Percentiles rank a stretch among this genome's conserved stretches.
These are phyloP conservation scores for Citrus maxima DNA, from an alignment of 345 rosid species.

Conservation along the genomic window DNA sequence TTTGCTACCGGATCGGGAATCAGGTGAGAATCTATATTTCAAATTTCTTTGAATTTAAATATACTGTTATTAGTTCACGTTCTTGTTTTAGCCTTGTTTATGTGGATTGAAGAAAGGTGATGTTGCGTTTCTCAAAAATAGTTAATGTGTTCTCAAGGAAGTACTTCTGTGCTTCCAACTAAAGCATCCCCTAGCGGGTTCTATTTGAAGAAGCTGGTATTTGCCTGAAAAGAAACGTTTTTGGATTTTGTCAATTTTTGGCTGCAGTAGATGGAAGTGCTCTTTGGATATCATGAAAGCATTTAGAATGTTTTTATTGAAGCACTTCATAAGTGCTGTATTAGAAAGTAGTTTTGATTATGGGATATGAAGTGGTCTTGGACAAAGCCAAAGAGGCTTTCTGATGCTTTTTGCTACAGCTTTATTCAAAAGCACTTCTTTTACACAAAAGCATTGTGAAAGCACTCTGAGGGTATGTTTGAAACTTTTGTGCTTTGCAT, in stretches of 20 bases:
- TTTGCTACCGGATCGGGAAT: slow-evolving; percentile 98
- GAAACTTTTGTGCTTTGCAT: background rate
- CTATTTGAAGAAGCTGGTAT: too few relatives aligned
- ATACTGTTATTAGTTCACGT: background rate
- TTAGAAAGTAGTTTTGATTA: background rate
- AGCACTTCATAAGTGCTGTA: background rate
- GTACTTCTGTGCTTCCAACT: background rate
- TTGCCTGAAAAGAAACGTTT: background rate
- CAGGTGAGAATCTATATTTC: slow-evolving; percentile 38
- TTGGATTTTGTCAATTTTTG: background rate
- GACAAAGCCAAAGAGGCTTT: background rate
- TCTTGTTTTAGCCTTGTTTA: background rate
- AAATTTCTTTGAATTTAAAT: background rate
- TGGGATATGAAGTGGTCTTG: background rate
- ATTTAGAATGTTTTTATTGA: background rate
- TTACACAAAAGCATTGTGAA: background rate
- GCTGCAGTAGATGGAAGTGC: background rate
- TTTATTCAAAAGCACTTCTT: background rate
- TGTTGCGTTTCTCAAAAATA: background rate
- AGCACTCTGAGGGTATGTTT: background rate
- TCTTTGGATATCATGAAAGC: background rate
- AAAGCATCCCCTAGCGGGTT: too few relatives aligned
- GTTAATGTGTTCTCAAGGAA: background rate
- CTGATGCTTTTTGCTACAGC: background rate
- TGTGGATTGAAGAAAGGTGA: background rate